These are phyloP conservation scores for Theobroma grandiflorum DNA, from an alignment of 441 rosid species.

Conservation along the genomic window DNA sequence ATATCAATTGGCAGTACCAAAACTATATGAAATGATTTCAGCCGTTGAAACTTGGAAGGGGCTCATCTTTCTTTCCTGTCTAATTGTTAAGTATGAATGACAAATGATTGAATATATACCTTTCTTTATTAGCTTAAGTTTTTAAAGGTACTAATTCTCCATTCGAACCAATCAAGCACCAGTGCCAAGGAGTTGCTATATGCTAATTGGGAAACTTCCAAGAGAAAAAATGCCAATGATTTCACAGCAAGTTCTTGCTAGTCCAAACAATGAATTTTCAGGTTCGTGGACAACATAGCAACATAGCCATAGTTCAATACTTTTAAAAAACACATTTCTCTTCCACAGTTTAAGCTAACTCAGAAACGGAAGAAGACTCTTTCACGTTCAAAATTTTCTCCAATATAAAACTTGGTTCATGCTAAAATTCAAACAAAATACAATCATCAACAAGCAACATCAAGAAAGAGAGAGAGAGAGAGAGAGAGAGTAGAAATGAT, in stretches of 20 bases:
- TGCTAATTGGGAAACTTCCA: neutral
- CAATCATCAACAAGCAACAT: neutral
- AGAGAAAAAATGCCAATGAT: constrained; percentile 4
- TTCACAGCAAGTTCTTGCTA: neutral
- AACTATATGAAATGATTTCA: neutral
- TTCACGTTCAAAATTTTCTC: neutral
- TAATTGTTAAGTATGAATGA: neutral
- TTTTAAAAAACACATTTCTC: too few species aligned
- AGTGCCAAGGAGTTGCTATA: neutral
- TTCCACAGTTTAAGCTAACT: too few species aligned
- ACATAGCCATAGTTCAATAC: neutral
- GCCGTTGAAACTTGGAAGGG: neutral
- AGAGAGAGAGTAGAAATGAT: neutral
- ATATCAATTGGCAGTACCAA: too few species aligned
- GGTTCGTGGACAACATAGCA: neutral
- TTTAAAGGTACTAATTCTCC: neutral
- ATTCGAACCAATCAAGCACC: neutral
- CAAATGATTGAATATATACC: neutral
- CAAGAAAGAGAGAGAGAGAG: neutral
- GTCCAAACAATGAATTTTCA: neutral
- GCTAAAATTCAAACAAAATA: neutral
- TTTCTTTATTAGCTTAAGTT: neutral
- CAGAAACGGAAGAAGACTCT: neutral
- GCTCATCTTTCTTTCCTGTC: neutral
- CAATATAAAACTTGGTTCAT: neutral